These are phyloP conservation scores for Boletus smithii DNA, from an alignment of 1,284 basidiomycete species.

Conservation along the genomic window DNA sequence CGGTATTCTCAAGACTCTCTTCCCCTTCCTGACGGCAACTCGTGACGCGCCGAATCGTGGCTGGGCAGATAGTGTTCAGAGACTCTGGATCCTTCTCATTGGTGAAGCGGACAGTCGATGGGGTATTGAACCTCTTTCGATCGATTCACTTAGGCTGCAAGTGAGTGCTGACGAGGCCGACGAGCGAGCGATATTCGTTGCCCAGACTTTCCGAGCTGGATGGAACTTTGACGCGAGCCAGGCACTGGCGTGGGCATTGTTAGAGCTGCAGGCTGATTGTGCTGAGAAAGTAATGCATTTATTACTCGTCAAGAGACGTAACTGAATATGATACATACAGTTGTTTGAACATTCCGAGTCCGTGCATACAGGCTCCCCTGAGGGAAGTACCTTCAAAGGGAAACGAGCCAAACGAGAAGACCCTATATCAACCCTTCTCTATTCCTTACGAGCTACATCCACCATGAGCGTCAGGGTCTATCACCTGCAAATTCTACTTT, in stretches of 20 bases:
- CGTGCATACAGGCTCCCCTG: conserved; percentile 39
- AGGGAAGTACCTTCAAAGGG: conserved; percentile 26
- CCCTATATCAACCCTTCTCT: conserved; percentile 58
- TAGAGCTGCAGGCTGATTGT: conserved; percentile 85
- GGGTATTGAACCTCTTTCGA: conserved; percentile 57
- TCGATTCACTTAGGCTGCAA: conserved; percentile 64
- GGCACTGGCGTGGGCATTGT: conserved; percentile 75
- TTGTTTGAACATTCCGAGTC: conserved; percentile 62
- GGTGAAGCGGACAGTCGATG: conserved; percentile 63
- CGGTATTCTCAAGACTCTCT: conserved; percentile 62
- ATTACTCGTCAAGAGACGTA: conserved; percentile 2
- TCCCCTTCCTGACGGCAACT: conserved; percentile 62
- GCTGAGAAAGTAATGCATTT: conserved; percentile 53
- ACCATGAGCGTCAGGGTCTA: conserved; percentile 42
- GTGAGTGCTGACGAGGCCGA: conserved; percentile 18
- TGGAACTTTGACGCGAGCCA: conserved; percentile 67
- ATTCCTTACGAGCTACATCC: conserved; percentile 42
- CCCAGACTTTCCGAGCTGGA: conserved; percentile 66
- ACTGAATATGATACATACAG: conserved; percentile 37
- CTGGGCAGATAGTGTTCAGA: conserved; percentile 45
- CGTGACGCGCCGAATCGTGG: conserved; percentile 19
- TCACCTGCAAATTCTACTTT: conserved; percentile 77
- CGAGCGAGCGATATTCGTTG: conserved; percentile 48
- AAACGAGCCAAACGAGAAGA: conserved; percentile 57
- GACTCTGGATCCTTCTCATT: conserved; percentile 52